Percentiles rank a stretch among this genome's conserved stretches.
These are phyloP conservation scores for Phytophthora meadii DNA, from an alignment of 352 stramenopile genomes.

Conservation along the genomic window DNA sequence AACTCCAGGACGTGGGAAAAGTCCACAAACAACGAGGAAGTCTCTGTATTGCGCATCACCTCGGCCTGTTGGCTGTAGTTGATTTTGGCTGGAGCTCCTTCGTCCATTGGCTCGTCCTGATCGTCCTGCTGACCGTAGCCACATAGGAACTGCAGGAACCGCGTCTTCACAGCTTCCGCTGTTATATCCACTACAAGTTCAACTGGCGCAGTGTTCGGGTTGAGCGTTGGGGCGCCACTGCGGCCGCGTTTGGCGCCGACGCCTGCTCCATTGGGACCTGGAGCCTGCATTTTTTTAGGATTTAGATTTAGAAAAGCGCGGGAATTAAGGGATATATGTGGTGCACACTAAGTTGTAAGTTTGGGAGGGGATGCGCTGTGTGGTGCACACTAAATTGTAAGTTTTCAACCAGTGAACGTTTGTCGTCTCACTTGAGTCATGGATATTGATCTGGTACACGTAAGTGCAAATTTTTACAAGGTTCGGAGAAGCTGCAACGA, in stretches of 20 bases:
- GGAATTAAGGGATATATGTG: background rate
- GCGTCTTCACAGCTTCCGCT: conserved; percentile 82
- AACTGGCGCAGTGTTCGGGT: conserved; percentile 44
- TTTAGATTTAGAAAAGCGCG: conserved; percentile 12
- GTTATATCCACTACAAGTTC: conserved; percentile 75
- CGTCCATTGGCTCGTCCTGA: conserved; percentile 18
- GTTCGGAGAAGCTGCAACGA: background rate
- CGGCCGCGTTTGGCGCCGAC: conserved; percentile 51
- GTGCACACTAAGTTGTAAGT: conserved; percentile 3
- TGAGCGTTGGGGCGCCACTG: conserved; percentile 46
- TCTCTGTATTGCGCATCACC: conserved; percentile 89
- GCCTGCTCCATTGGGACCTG: conserved; percentile 1
- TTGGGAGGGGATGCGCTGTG: background rate
- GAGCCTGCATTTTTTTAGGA: conserved; percentile 26
- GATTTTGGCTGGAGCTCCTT: conserved; percentile 39
- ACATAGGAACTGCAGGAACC: conserved; percentile 86
- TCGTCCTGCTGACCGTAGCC: conserved; percentile 68
- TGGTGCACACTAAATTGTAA: too few species aligned
- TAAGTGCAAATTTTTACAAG: background rate
- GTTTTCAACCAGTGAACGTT: too few species aligned
- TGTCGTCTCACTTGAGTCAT: too few species aligned
- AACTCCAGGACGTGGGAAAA: conserved; percentile 87
- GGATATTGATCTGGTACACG: background rate
- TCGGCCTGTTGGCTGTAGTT: conserved; percentile 89
- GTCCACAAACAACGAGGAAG: conserved; percentile 89